Evolutionary conservation across 805 yeast genomes (phyloP).

Genomic region (Spathaspora hagerdaliae): DNA sequence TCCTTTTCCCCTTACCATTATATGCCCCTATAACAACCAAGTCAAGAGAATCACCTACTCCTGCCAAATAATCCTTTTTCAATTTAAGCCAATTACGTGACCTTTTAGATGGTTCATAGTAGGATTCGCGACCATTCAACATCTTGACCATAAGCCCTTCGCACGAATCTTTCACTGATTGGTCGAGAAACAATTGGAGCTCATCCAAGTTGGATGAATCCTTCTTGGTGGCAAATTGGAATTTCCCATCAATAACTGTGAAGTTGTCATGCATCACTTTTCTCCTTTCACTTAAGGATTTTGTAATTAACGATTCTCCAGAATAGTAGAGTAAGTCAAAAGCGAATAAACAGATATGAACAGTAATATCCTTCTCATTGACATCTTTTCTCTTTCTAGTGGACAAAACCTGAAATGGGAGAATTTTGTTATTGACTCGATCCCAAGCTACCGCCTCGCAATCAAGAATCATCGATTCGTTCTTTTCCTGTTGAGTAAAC

Average conservation of each 20-base stretch:
- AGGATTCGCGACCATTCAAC: conserved; percentile 73
- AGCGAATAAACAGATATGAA: conserved; percentile 87
- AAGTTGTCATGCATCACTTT: conserved; percentile 53
- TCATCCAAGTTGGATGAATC: conserved; percentile 70
- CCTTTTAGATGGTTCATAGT: conserved; percentile 91
- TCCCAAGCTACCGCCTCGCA: conserved; percentile 99
- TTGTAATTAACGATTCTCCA: conserved; percentile 64
- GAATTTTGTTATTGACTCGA: conserved; percentile 63
- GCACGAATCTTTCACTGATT: conserved; percentile 83
- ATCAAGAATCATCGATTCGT: conserved; percentile 67
- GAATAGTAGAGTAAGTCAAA: conserved; percentile 81
- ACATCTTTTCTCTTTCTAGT: conserved; percentile 95
- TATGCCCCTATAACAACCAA: conserved; percentile 93
- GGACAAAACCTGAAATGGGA: conserved; percentile 90
- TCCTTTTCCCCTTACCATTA: conserved; percentile 89
- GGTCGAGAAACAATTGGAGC: conserved; percentile 79
- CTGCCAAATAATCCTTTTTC: conserved; percentile 91
- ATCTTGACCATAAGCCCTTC: conserved; percentile 97
- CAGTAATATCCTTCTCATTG: conserved; percentile 79
- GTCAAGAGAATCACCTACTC: conserved; percentile 94
- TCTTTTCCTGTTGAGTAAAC: conserved; percentile 32
- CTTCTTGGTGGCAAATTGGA: conserved; percentile 72
- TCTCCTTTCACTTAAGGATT: conserved; percentile 70
- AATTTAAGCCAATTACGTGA: conserved; percentile 93
- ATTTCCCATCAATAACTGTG: conserved; percentile 65